Evolutionary conservation across 441 rosid genomes (phyloP).

Genomic region (Croton laevigatus): DNA sequence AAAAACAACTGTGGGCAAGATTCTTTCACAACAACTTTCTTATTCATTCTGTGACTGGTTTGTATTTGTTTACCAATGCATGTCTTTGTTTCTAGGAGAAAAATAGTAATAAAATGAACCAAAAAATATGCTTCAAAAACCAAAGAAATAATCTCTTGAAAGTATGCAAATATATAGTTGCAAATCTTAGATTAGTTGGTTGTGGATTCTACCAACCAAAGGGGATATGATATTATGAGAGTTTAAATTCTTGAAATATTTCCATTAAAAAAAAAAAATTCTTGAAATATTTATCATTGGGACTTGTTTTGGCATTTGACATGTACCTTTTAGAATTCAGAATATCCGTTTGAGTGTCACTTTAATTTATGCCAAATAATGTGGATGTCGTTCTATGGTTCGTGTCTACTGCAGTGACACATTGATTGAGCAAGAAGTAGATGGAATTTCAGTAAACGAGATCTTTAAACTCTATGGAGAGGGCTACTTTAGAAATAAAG

Average conservation of each 20-base stretch:
- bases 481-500: slow-evolving; percentile 72
- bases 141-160: not conserved
- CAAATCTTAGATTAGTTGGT: not conserved
- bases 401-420: slow-evolving; percentile 47
- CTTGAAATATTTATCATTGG: not conserved
- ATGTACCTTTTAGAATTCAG: not conserved
- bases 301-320: not conserved
- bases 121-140: not conserved
- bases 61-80: not conserved
- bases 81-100: not conserved
- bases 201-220: not conserved
- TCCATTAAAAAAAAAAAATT: no score
- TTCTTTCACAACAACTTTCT: slow-evolving; percentile 56
- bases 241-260: not conserved
- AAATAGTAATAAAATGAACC: not conserved
- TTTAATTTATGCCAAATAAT: slow-evolving; percentile 16
- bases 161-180: not conserved
- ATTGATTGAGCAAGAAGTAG: slow-evolving; percentile 55
- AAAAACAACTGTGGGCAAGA: slow-evolving; percentile 80
- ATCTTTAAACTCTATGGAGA: slow-evolving; percentile 81
- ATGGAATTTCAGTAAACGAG: slow-evolving; percentile 72
- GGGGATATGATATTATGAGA: not conserved
- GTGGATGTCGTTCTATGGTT: slow-evolving; percentile 13
- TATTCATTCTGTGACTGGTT: slow-evolving; percentile 78
- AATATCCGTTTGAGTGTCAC: not conserved